Conservation (phyloP, 805 yeast species). For the Ogataea parapolymorpha region DNA sequence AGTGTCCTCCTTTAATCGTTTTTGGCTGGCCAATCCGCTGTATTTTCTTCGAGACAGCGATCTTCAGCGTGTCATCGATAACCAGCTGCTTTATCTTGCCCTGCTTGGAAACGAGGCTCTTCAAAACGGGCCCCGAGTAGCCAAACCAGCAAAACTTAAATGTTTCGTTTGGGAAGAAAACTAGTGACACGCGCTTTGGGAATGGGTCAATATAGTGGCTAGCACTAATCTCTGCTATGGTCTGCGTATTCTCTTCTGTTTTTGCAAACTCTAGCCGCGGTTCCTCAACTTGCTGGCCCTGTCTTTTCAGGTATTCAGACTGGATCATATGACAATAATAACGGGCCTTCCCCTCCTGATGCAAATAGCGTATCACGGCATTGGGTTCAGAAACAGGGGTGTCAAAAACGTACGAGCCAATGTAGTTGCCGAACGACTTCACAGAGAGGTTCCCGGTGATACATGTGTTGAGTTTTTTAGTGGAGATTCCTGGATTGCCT, state of each 20-base stretch:
- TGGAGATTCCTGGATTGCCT: conserved; percentile 53
- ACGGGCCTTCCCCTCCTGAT: conserved; percentile 70
- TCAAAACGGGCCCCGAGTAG: conserved; percentile 15
- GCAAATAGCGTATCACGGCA: conserved; percentile 58
- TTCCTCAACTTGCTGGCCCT: conserved; percentile 20
- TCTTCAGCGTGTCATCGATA: conserved; percentile 10
- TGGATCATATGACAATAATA: conserved; percentile 63
- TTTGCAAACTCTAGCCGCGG: background rate
- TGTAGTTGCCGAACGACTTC: conserved; percentile 21
- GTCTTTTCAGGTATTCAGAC: conserved; percentile 34
- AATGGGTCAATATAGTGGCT: conserved; percentile 8
- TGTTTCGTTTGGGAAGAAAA: conserved; percentile 7
- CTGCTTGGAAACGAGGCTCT: conserved; percentile 4
- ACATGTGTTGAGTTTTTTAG: conserved; percentile 47
- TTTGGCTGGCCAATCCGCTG: conserved; percentile 7
- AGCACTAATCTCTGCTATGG: conserved; percentile 18
- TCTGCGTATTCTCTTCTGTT: conserved; percentile 1
- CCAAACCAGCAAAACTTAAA: conserved; percentile 17
- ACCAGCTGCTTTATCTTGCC: conserved; percentile 4
- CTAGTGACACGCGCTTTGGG: conserved; percentile 9
- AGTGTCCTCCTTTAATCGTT: background rate
- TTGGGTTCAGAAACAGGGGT: conserved; percentile 15
- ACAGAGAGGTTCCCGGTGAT: conserved; percentile 57
- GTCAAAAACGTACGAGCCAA: conserved; percentile 16
- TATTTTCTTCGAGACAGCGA: conserved; percentile 5